Evolutionary conservation across 345 rosid species (phyloP), one percentile per base, ranked within the genome.

Genomic region (Cochlearia excelsa): DNA sequence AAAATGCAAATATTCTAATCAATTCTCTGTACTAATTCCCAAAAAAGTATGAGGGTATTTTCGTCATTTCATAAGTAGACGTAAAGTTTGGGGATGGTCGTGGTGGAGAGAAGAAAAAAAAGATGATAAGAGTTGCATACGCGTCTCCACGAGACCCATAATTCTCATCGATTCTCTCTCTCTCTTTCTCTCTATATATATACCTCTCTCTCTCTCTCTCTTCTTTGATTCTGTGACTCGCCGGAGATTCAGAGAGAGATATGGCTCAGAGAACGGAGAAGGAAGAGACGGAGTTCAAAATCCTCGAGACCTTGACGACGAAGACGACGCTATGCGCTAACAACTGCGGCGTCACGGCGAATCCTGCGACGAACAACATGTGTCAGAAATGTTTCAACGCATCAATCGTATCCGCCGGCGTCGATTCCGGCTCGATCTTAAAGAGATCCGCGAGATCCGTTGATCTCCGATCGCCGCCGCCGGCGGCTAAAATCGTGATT

Each of bases 331-430:
- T 81, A 3, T 93, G 99, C 43, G 65, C 78, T 39, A 89, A 87
- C 64, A 89, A 89, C 74, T 93, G 97, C 53, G 91, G 95, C 43
- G 79, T 88, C 46, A 79, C 89, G 1, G 95, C 87, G 0, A 93
- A 85, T 70, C 97, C 99, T 0, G 85, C 97, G 7, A 86, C 90
- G 50, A 93, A 89, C 69, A 86, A 89, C 61, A 89, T 86, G 99
- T 89, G 99, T 77, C 95, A 89, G 82, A 85, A 93, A 57, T 89
- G 99, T 75, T 89, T 83, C 77, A 85, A 67, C 81, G 91, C 95
- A 1, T 61, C 85, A 37, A 62, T 85, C 9, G 58, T 16, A 16
- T 16, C 81, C 38, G 69, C 65, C 1, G 59, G 70, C 11, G 75
- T 63, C 11, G 74, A 55, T 1, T 65, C 75, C 9, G 70, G 66